Conservation (phyloP, 2,329 filamentous ascomycete genomes). For the Colletotrichum tofieldiae region DNA sequence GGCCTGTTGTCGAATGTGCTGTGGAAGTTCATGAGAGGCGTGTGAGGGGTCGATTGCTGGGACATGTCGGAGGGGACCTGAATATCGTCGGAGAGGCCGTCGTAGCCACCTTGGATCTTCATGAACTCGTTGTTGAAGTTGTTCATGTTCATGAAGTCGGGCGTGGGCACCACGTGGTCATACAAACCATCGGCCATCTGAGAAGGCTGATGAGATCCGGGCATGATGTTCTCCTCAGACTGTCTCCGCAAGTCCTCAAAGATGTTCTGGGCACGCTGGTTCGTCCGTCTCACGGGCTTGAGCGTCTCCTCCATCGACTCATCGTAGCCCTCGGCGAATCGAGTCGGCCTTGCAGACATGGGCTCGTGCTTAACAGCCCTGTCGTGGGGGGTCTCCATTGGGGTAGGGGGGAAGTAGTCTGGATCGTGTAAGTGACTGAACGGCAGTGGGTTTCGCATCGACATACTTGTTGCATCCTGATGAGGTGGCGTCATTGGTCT, state of each 20-base stretch:
- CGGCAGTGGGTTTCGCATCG: no score
- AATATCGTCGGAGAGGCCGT: slow-evolving; percentile 53
- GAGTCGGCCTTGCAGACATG: slow-evolving; percentile 52
- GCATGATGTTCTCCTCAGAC: slow-evolving; percentile 62
- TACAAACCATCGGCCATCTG: slow-evolving; percentile 58
- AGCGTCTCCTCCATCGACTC: slow-evolving; percentile 78
- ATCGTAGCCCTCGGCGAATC: slow-evolving; percentile 75
- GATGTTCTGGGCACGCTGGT: slow-evolving; percentile 63
- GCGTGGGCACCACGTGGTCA: slow-evolving; percentile 66
- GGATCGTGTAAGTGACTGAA: slow-evolving; percentile 44
- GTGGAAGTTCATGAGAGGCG: slow-evolving; percentile 63
- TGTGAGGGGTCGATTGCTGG: slow-evolving; percentile 68
- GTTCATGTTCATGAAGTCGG: slow-evolving; percentile 72
- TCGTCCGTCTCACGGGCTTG: slow-evolving; percentile 66
- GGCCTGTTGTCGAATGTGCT: slow-evolving; percentile 62
- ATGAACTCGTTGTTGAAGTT: slow-evolving; percentile 62
- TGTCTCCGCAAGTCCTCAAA: slow-evolving; percentile 74
- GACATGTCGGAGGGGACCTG: slow-evolving; percentile 64
- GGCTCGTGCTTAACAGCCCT: slow-evolving; percentile 60
- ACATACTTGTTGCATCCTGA: slow-evolving; percentile 73
- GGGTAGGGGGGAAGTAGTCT: slow-evolving; percentile 79
- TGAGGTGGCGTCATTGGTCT: slow-evolving; percentile 75
- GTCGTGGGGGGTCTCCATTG: slow-evolving; percentile 74
- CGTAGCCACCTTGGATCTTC: slow-evolving; percentile 56
- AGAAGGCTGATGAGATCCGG: slow-evolving; percentile 48